phyloP scores from a whole-genome alignment of 2,329 filamentous ascomycete genomes.

The Cladosporium sp. region DNA sequence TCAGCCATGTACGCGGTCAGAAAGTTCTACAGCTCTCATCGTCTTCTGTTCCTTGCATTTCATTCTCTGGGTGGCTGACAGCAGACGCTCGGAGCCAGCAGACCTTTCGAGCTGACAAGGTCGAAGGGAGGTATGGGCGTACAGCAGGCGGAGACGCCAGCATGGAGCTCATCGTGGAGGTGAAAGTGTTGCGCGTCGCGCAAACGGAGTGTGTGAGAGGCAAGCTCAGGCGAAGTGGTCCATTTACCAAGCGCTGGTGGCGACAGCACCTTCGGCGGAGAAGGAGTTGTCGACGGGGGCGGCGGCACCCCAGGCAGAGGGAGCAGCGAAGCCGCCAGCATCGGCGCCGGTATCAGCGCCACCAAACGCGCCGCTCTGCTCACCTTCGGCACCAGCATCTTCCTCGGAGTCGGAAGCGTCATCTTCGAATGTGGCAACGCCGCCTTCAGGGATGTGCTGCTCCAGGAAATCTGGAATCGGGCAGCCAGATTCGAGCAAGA shows the following conservation, averaged over 20 bases:
- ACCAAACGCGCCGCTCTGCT: conserved; percentile 22
- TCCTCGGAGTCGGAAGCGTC: conserved; percentile 55
- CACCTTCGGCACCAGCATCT: conserved; percentile 20
- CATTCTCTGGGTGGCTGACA: neutral
- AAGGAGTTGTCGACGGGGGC: conserved; percentile 10
- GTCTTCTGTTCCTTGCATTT: neutral
- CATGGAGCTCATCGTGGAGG: neutral
- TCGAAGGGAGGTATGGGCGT: neutral
- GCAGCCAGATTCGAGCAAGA: conserved; percentile 78
- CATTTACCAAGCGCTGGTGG: conserved; percentile 4
- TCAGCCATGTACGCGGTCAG: neutral
- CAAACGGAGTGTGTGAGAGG: neutral
- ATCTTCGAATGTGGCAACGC: conserved; percentile 52
- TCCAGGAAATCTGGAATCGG: conserved; percentile 79
- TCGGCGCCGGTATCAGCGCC: neutral
- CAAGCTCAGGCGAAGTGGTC: neutral
- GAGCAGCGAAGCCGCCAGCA: conserved; percentile 24
- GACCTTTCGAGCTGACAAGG: neutral
- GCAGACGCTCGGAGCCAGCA: neutral
- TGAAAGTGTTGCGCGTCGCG: neutral
- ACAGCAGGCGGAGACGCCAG: neutral
- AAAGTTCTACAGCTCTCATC: neutral
- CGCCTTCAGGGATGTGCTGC: conserved; percentile 61
- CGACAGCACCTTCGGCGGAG: neutral
- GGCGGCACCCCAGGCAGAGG: conserved; percentile 27